Evolutionary conservation across 768 basidiomycete genomes (phyloP).

Genomic region (Austroboletus eburneus): DNA sequence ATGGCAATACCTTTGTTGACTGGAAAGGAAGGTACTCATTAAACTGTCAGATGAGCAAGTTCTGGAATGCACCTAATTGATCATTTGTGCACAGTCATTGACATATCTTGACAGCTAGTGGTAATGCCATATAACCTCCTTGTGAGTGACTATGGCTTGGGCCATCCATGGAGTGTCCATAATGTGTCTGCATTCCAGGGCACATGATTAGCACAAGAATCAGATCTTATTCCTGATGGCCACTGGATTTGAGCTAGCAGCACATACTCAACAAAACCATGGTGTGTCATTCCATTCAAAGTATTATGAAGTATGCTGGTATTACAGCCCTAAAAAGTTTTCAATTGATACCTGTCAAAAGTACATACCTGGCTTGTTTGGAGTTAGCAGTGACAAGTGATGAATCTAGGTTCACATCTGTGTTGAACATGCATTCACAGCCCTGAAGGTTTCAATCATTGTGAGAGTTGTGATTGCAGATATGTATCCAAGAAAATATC

Average conservation of each 20-base stretch:
- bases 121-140: neutral
- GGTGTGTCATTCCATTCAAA: slow-evolving; percentile 1
- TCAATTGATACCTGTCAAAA: neutral
- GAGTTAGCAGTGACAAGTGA: neutral
- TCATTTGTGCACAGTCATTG: neutral
- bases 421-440: slow-evolving; percentile 2
- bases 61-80: neutral
- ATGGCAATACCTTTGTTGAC: neutral
- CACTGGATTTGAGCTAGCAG: slow-evolving; percentile 6
- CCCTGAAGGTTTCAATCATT: slow-evolving; percentile 5
- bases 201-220: neutral
- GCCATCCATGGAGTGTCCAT: neutral
- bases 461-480: neutral
- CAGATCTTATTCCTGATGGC: neutral
- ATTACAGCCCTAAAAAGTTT: neutral
- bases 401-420: neutral
- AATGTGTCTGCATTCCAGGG: neutral
- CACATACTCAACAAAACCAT: neutral
- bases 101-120: neutral
- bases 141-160: neutral
- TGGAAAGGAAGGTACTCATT: neutral
- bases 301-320: neutral
- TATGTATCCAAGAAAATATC: neutral
- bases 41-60: neutral
- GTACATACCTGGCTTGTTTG: neutral